These are phyloP conservation scores for Dactylis glomerata DNA, from an alignment of 176 grass and related monocot genomes.

Conservation along the genomic window DNA sequence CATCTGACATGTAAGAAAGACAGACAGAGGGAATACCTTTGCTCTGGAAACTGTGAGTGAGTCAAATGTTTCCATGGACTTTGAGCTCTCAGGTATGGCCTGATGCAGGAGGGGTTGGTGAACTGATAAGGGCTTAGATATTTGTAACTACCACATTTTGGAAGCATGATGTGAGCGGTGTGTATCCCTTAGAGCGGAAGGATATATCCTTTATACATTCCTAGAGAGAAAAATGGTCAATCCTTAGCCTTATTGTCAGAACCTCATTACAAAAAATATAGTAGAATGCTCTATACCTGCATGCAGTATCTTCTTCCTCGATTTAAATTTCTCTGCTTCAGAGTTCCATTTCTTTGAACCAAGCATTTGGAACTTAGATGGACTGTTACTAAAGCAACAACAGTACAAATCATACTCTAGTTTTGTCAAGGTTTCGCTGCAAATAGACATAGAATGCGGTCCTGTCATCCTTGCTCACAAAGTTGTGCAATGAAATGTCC, in stretches of 20 bases:
- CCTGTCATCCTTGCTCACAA: conserved; percentile 94
- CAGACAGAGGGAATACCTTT: conserved; percentile 46
- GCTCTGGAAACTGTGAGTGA: conserved; percentile 80
- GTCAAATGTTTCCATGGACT: conserved; percentile 78
- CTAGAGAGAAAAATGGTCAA: conserved; percentile 29
- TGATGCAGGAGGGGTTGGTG: conserved; percentile 81
- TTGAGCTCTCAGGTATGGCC: conserved; percentile 49
- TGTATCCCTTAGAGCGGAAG: conserved; percentile 34
- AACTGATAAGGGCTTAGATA: neutral
- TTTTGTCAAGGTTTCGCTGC: conserved; percentile 77
- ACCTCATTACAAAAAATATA: neutral
- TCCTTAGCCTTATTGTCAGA: conserved; percentile 8
- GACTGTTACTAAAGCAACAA: neutral
- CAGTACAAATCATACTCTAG: conserved; percentile 45
- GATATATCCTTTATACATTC: conserved; percentile 75
- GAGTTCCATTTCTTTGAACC: conserved; percentile 52
- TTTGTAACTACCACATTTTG: conserved; percentile 47
- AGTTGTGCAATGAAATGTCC: conserved; percentile 94
- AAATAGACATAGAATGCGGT: conserved; percentile 77
- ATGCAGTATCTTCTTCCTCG: conserved; percentile 77
- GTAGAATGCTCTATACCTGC: conserved; percentile 42
- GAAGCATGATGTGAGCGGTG: conserved; percentile 39
- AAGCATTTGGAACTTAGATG: conserved; percentile 17
- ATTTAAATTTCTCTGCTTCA: conserved; percentile 59
- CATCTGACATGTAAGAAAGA: neutral